Evolutionary conservation across 2,329 filamentous ascomycete genomes (phyloP).

Genomic region (Sarocladiaceae sp.): DNA sequence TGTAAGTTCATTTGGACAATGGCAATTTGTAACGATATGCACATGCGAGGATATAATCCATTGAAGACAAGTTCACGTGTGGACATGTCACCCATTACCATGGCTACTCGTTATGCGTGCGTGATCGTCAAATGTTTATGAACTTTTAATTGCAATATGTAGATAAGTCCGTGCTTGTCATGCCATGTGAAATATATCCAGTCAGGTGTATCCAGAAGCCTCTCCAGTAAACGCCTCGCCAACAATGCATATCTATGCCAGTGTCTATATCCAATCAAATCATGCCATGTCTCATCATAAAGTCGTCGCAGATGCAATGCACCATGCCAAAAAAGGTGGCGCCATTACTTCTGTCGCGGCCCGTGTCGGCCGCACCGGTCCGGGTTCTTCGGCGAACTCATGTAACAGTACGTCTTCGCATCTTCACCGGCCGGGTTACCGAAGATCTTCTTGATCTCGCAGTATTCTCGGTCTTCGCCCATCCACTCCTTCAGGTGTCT

Average conservation of each 20-base stretch:
- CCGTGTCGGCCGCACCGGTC: constrained; percentile 54
- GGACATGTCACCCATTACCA: too few species aligned
- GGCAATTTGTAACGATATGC: too few species aligned
- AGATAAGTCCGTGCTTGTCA: too few species aligned
- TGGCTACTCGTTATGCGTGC: too few species aligned
- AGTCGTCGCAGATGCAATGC: not conserved
- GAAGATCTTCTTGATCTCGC: constrained; percentile 54
- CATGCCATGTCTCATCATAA: not conserved
- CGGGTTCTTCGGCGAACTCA: constrained; percentile 56
- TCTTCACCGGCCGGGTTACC: constrained; percentile 42
- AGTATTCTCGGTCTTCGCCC: constrained; percentile 54
- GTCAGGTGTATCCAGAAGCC: too few species aligned
- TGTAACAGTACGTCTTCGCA: constrained; percentile 49
- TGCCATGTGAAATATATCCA: not conserved
- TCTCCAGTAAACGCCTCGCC: constrained; percentile 5
- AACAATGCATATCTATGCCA: not conserved
- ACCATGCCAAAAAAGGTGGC: not conserved
- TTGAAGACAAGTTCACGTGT: too few species aligned
- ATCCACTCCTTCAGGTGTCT: constrained; percentile 59
- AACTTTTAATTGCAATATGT: too few species aligned
- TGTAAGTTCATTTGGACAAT: too few species aligned
- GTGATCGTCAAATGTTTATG: too few species aligned
- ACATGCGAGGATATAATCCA: too few species aligned
- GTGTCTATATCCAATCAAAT: not conserved
- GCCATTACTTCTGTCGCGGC: constrained; percentile 19